Evolutionary conservation across 2,329 filamentous ascomycete genomes (phyloP).

Genomic region (Ascomycota sp.): DNA sequence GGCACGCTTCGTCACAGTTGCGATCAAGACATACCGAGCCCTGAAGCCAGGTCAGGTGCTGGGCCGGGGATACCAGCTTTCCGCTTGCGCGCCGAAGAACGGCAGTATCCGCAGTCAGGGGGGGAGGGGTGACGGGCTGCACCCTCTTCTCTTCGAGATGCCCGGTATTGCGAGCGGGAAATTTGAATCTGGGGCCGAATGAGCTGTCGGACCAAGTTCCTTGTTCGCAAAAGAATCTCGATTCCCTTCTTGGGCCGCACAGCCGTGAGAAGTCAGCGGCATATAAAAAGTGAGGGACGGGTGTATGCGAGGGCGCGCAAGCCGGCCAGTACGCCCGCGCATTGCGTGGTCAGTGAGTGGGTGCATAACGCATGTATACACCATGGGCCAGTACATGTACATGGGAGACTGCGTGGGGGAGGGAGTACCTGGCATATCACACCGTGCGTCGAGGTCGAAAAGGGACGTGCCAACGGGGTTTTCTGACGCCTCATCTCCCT

Average conservation of each 20-base stretch:
- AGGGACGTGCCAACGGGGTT: neutral
- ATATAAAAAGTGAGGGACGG: neutral
- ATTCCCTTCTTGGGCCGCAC: conserved; percentile 3
- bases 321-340: too few relatives aligned
- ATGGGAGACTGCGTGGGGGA: too few relatives aligned
- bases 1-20: too few relatives aligned
- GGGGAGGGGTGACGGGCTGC: too few relatives aligned
- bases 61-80: conserved; percentile 8
- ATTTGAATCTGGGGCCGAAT: conserved; percentile 17
- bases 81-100: conserved; percentile 14
- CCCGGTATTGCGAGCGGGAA: too few relatives aligned
- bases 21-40: too few relatives aligned
- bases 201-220: conserved; percentile 10
- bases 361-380: too few relatives aligned
- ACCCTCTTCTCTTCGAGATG: too few relatives aligned
- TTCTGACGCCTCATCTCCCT: too few relatives aligned
- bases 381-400: too few relatives aligned
- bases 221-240: conserved; percentile 7
- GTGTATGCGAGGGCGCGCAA: too few relatives aligned
- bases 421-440: neutral
- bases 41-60: conserved; percentile 2
- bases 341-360: too few relatives aligned
- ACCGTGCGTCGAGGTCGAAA: neutral
- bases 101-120: conserved; percentile 13
- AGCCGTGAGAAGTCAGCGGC: neutral